phyloP scores from a whole-genome alignment of 352 stramenopile genomes.

The Pelagophyceae sp. region DNA sequence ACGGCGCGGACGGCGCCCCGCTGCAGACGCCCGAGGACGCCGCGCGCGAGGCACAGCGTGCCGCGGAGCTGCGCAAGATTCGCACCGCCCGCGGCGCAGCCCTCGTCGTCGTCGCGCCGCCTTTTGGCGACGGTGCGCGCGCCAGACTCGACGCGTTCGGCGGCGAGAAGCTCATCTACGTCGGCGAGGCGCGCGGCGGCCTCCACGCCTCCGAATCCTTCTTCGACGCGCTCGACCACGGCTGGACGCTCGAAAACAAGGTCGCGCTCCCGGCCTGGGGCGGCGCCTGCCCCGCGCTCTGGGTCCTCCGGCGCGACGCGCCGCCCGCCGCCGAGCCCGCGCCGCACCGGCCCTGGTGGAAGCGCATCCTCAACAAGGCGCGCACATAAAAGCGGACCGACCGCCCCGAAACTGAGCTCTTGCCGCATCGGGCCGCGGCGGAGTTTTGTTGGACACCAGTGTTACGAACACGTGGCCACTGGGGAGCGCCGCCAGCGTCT shows the following conservation, averaged over 20 bases:
- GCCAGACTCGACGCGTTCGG: slow-evolving; percentile 17
- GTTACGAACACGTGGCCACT: too few relatives aligned
- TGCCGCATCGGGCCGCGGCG: too few relatives aligned
- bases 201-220: slow-evolving; percentile 27
- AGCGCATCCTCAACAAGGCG: too few relatives aligned
- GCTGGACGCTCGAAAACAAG: slow-evolving; percentile 21
- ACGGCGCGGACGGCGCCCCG: too few relatives aligned
- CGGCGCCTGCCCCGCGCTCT: background rate
- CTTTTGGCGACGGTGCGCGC: slow-evolving; percentile 22
- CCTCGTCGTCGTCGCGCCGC: slow-evolving; percentile 24
- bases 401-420: too few relatives aligned
- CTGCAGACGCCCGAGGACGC: background rate
- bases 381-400: too few relatives aligned
- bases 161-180: slow-evolving; percentile 26
- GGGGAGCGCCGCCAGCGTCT: too few relatives aligned
- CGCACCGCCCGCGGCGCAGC: too few relatives aligned
- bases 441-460: too few relatives aligned
- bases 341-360: too few relatives aligned
- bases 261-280: background rate
- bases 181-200: slow-evolving; percentile 31
- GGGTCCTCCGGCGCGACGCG: background rate
- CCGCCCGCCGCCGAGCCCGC: too few relatives aligned
- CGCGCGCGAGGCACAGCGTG: background rate
- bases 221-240: slow-evolving; percentile 28
- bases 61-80: background rate